phyloP scores from a whole-genome alignment of 2,329 filamentous ascomycete genomes.

The Fusarium sp. region DNA sequence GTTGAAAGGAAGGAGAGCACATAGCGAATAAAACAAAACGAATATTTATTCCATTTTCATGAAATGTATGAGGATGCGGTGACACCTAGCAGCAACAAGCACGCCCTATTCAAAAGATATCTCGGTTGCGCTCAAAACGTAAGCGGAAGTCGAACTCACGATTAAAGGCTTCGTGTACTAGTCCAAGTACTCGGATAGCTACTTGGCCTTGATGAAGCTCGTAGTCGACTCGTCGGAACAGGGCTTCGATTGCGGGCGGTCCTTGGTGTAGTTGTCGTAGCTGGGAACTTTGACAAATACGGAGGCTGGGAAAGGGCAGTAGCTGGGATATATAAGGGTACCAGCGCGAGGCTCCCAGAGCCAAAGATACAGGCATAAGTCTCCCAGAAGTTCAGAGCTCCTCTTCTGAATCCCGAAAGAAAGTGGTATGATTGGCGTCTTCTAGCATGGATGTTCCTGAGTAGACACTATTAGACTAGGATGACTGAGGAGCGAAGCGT shows the following conservation, averaged over 20 bases:
- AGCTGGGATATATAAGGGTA: neutral
- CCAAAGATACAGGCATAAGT: neutral
- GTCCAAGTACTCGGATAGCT: neutral
- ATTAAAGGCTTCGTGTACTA: accelerated
- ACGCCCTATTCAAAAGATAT: neutral
- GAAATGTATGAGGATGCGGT: neutral
- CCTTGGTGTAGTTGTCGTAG: neutral
- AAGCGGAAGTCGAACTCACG: neutral
- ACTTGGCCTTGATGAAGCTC: accelerated
- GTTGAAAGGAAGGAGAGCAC: neutral
- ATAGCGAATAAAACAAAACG: neutral
- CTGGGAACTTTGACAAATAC: neutral
- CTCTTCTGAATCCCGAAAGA: too few relatives aligned
- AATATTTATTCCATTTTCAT: neutral
- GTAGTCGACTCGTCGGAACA: neutral
- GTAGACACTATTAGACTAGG: accelerated
- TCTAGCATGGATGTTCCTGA: neutral
- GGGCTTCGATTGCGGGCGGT: neutral
- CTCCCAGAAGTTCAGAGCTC: neutral
- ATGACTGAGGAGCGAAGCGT: neutral
- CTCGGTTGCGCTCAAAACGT: neutral
- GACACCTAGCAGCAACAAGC: neutral
- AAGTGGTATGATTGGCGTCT: neutral
- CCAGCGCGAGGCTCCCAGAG: neutral
- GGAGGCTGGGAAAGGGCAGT: neutral